A percentile compares a stretch with the other conserved stretches of the same genome.
These are phyloP conservation scores for Elsinoe arachidis DNA, from an alignment of 2,329 filamentous ascomycete species.

Conservation along the genomic window DNA sequence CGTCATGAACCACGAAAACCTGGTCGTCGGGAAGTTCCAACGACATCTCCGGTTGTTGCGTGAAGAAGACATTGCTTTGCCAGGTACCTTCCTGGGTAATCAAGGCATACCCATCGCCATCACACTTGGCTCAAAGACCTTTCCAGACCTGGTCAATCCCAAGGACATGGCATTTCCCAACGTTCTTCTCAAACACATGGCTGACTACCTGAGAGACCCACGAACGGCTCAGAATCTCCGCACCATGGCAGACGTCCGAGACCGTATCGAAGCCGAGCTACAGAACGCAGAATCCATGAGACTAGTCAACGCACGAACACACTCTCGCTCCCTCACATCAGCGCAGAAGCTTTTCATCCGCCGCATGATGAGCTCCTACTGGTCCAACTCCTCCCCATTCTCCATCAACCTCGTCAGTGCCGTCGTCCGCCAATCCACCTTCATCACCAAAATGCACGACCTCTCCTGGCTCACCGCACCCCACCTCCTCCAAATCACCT, in stretches of 20 bases:
- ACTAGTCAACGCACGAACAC: conserved; percentile 23
- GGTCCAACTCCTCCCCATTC: conserved; percentile 58
- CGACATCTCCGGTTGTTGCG: conserved; percentile 46
- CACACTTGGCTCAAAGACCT: neutral
- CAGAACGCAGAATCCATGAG: conserved; percentile 31
- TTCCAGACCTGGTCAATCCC: neutral
- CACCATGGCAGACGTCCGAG: conserved; percentile 45
- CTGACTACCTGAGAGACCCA: neutral
- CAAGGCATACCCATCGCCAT: conserved; percentile 41
- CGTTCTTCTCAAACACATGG: conserved; percentile 31
- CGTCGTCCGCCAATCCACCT: conserved; percentile 57
- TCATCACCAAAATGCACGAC: conserved; percentile 63
- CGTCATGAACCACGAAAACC: conserved; percentile 46
- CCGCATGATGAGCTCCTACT: conserved; percentile 63
- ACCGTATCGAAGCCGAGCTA: conserved; percentile 42
- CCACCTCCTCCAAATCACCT: conserved; percentile 53
- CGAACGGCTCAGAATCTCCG: neutral
- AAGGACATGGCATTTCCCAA: conserved; percentile 17
- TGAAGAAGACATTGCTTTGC: conserved; percentile 46
- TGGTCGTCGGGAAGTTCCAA: conserved; percentile 55
- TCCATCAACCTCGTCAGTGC: conserved; percentile 57
- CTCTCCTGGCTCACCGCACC: conserved; percentile 74
- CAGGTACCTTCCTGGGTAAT: conserved; percentile 56
- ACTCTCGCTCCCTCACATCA: conserved; percentile 1
- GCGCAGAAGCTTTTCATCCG: conserved; percentile 34